Conservation (phyloP, 208 protist genomes). For the Leptomonas seymouri region DNA sequence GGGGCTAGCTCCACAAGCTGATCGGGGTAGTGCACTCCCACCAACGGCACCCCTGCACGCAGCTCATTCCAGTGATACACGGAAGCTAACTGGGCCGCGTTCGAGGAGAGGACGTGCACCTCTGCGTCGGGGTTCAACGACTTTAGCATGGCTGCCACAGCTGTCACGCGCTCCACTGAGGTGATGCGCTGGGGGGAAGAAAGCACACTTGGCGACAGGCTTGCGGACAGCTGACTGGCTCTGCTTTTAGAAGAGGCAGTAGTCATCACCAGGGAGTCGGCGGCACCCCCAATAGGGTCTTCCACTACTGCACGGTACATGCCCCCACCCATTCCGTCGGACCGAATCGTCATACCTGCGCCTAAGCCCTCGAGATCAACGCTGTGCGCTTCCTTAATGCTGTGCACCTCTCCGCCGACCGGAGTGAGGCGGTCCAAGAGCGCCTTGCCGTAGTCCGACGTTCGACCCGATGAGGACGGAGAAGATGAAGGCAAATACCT, state of each 20-base stretch:
- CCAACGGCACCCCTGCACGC: slow-evolving; percentile 23
- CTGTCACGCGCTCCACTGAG: slow-evolving; percentile 69
- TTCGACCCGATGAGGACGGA: not conserved
- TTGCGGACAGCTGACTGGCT: not conserved
- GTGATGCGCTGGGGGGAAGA: slow-evolving; percentile 48
- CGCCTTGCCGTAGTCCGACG: slow-evolving; percentile 21
- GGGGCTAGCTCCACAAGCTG: slow-evolving; percentile 73
- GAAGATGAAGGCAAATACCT: not conserved
- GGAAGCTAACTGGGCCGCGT: slow-evolving; percentile 49
- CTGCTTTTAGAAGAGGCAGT: not conserved
- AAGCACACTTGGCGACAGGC: slow-evolving; percentile 27
- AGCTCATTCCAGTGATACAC: slow-evolving; percentile 64
- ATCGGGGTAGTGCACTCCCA: slow-evolving; percentile 67
- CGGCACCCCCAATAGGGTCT: too few species aligned
- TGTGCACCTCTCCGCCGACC: not conserved
- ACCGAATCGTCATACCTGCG: slow-evolving; percentile 1
- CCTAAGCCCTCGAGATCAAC: not conserved
- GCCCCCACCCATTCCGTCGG: not conserved
- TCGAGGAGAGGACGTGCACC: slow-evolving; percentile 79
- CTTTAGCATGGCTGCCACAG: slow-evolving; percentile 89
- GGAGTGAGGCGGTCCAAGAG: slow-evolving; percentile 23
- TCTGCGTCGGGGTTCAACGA: slow-evolving; percentile 81
- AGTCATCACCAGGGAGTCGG: not conserved
- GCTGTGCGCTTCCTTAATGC: not conserved
- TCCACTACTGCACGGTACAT: not conserved